Conservation (phyloP, 768 basidiomycete species). For the Trametes cubensis region DNA sequence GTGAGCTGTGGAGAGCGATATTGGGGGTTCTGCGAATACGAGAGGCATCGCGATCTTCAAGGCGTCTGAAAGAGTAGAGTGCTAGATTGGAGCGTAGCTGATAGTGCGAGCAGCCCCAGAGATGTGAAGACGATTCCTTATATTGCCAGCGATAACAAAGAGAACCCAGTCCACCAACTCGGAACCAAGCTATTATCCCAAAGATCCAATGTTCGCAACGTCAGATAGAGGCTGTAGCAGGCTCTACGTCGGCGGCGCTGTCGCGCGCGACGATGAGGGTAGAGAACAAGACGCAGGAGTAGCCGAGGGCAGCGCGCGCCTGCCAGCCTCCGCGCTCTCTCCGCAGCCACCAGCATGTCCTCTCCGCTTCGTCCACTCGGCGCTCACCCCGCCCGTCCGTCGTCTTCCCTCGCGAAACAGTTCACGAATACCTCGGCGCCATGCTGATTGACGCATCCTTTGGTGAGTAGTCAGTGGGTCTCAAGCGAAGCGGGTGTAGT, state of each 20-base stretch:
- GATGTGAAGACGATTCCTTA: not conserved
- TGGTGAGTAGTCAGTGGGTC: not conserved
- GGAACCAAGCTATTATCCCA: no score
- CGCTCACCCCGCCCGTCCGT: not conserved
- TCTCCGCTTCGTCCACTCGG: not conserved
- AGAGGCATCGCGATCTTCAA: constrained; percentile 14
- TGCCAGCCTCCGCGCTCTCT: not conserved
- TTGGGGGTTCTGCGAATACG: constrained; percentile 26
- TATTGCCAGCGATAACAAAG: not conserved
- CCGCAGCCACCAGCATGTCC: not conserved
- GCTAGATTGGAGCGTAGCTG: not conserved
- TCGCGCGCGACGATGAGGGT: not conserved
- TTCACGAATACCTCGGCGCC: not conserved
- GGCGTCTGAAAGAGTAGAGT: not conserved
- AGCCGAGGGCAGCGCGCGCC: not conserved
- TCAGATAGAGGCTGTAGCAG: not conserved
- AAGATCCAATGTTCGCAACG: not conserved
- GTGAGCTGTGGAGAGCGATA: constrained; percentile 45
- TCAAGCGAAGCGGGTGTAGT: not conserved
- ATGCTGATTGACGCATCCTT: not conserved
- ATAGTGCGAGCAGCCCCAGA: not conserved
- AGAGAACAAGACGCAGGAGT: not conserved
- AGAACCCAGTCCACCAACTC: not conserved
- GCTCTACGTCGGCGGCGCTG: not conserved
- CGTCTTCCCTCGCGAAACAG: no score